phyloP scores from a whole-genome alignment of 1,284 basidiomycete genomes.

The Xerocomus nothofagi region DNA sequence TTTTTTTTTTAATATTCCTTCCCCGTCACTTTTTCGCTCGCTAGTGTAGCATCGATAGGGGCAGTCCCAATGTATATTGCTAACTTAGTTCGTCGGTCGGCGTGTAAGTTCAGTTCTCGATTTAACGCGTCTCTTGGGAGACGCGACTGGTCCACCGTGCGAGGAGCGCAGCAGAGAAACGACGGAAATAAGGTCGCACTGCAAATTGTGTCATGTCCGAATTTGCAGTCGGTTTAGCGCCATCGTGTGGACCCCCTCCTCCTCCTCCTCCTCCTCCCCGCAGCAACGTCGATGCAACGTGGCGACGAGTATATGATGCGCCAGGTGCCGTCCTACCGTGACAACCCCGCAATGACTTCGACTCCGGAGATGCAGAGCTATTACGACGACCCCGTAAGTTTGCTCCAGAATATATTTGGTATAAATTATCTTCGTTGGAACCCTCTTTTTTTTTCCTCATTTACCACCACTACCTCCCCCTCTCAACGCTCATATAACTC shows the following conservation, averaged over 20 bases:
- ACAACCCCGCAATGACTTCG: slow-evolving; percentile 16
- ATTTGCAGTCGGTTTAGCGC: neutral
- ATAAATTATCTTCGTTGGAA: slow-evolving; percentile 5
- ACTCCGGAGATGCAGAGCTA: slow-evolving; percentile 35
- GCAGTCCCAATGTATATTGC: slow-evolving; percentile 4
- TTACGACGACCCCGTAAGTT: slow-evolving; percentile 33
- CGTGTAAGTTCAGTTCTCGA: too few relatives aligned
- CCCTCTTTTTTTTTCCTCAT: neutral
- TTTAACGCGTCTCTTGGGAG: too few relatives aligned
- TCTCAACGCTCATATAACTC: neutral
- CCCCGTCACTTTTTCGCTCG: neutral
- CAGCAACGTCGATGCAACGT: slow-evolving; percentile 25
- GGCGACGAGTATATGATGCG: slow-evolving; percentile 31
- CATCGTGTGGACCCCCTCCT: neutral
- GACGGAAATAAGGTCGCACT: too few relatives aligned
- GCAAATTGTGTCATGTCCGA: slow-evolving; percentile 2
- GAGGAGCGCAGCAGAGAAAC: too few relatives aligned
- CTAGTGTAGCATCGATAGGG: slow-evolving; percentile 4
- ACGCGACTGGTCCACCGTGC: too few relatives aligned
- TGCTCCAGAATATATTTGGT: slow-evolving; percentile 12
- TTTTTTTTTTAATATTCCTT: too few relatives aligned
- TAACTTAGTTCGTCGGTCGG: too few relatives aligned
- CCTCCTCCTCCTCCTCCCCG: neutral
- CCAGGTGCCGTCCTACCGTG: slow-evolving; percentile 30
- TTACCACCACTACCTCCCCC: neutral